phyloP scores from a whole-genome alignment of 257 asterid species.

The Solanum dulcamara region DNA sequence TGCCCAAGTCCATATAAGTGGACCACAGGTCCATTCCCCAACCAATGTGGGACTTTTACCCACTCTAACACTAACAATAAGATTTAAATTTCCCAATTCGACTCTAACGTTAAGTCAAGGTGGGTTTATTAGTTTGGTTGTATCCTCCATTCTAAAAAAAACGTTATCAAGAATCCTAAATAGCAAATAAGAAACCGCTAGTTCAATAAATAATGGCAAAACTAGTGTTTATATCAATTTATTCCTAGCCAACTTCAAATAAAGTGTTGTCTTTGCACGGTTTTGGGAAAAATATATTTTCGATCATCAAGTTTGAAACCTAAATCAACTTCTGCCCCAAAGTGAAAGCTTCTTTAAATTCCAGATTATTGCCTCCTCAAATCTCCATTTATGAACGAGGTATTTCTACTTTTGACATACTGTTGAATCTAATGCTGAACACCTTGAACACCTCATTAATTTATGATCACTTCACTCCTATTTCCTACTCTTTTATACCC shows the following conservation, averaged over 20 bases:
- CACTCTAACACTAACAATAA: too few species aligned
- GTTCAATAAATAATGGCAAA: neutral
- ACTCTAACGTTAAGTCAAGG: neutral
- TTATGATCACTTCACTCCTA: neutral
- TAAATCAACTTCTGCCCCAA: neutral
- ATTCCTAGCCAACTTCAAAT: neutral
- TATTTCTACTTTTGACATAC: neutral
- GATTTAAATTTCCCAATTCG: neutral
- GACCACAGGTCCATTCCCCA: too few species aligned
- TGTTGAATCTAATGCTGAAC: neutral
- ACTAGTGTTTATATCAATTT: neutral
- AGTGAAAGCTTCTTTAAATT: neutral
- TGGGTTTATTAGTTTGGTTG: neutral
- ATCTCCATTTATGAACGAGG: neutral
- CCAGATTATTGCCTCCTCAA: neutral
- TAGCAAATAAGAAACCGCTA: neutral
- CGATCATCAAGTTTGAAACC: neutral
- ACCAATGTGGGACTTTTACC: too few species aligned
- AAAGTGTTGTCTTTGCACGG: neutral
- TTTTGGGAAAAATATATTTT: neutral
- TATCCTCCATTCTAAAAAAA: neutral
- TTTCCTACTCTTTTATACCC: neutral
- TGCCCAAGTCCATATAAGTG: too few species aligned
- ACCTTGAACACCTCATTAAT: neutral
- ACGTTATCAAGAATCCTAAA: neutral